Base-by-base conservation (phyloP, 495 filamentous ascomycete species). In the Parathielavia hyrcaniae region DNA sequence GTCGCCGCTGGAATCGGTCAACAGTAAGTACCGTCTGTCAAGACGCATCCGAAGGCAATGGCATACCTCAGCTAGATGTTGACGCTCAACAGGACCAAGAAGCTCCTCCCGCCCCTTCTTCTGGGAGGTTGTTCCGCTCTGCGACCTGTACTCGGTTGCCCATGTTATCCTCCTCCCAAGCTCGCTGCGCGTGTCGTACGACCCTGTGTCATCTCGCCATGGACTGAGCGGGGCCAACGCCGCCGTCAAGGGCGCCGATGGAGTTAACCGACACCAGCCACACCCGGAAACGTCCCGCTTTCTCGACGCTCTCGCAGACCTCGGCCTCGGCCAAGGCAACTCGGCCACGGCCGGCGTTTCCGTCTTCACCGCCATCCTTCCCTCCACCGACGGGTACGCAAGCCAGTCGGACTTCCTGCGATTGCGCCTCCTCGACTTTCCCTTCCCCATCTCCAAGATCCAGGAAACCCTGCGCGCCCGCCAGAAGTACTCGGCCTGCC, bases 391-490 rank as follows among this genome's bases (percentile, higher is more conserved):
- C 30, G 66, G 66, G 10, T 68, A 64, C 26, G 48, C 62, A 11
- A 36, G 22, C 38, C 53, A 57, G 2, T 62, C 63, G 4, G 61
- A 66, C 52, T 66, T 68, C 26, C 32, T 68, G 14, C 40, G 45
- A 12, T 35, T 62, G n/a, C 64, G 66, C 22, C 57, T 68, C 23
- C 64, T 66, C 17, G 66, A 68, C 54, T 66, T 53, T 14, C 59
- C 63, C 0, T 57, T 51, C n/a, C 26, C 47, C 13, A 64, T 66
- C 17, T n/a, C 55, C 16, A 52, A 54, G 13, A 57, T 62, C 8
- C 44, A 57, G 6, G 57, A 59, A 16, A 40, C 22, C 23, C 17
- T 64, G 2, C 10, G n/a, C 4, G 39, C 61, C 4, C 59, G 62
- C n/a, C 41, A 50, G n/a, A 59, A 44, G 16, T 64, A 60, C 36